Percentiles rank a stretch among this genome's conserved stretches.
phyloP scores from a whole-genome alignment of 164 flowering plant species.

The Magnolia changhungtana region DNA sequence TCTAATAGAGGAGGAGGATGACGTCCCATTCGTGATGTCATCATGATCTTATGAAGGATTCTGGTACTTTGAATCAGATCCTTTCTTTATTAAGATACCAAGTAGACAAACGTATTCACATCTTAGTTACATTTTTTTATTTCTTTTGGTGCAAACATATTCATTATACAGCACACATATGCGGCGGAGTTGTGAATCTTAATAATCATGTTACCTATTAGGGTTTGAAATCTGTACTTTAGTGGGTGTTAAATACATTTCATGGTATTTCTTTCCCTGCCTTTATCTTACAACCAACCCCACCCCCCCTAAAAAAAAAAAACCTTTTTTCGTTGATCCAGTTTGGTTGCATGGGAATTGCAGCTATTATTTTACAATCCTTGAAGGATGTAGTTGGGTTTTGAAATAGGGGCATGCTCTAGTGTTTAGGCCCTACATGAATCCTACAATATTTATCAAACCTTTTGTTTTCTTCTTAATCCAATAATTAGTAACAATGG shows the following conservation, averaged over 20 bases:
- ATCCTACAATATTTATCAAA: neutral
- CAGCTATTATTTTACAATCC: slow-evolving; percentile 33
- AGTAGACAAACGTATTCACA: too few relatives aligned
- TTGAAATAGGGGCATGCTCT: too few relatives aligned
- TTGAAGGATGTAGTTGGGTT: slow-evolving; percentile 39
- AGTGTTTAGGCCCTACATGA: neutral
- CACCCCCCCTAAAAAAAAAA: accelerated
- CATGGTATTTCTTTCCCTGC: neutral
- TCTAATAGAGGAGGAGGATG: too few relatives aligned
- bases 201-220: neutral
- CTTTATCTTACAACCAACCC: too few relatives aligned
- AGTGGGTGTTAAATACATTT: neutral
- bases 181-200: neutral
- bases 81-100: neutral
- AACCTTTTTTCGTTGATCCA: neutral
- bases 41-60: too few relatives aligned
- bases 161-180: neutral
- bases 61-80: neutral
- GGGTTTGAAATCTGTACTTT: neutral
- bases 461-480: neutral
- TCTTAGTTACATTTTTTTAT: neutral
- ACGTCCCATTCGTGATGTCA: too few relatives aligned
- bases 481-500: neutral
- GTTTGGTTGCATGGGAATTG: neutral
- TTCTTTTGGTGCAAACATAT: neutral